Base-by-base conservation (phyloP, 495 filamentous ascomycete species). In the Hypomontagnella monticulosa region DNA sequence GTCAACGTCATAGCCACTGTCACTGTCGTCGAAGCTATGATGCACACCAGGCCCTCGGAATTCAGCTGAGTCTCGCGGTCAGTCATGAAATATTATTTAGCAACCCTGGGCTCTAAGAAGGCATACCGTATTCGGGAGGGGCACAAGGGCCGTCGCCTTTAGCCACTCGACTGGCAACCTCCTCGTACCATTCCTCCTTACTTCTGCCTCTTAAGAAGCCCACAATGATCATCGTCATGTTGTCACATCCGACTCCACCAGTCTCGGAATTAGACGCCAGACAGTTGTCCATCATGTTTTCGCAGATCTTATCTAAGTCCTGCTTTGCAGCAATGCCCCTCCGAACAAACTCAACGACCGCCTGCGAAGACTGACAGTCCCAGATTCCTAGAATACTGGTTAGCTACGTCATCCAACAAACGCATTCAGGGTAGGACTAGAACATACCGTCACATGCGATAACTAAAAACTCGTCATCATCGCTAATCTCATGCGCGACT, bases 201-300 rank as follows among this genome's bases (percentile, higher is more conserved):
- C 86, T 93, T 83, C 89, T 89, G 74, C 94, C 95, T 66, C 88
- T 86, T 54, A 99, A 86, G 71, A 99, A 86, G 63, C 89, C 95
- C 73, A 99, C 82, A 66, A 99, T 81, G 69, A 89, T 84, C 91
- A 98, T 97, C 66, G 95, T 99, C 95, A 99, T 99, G 82, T 99
- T 99, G 79, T 99, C 95, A 79, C 95, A 99, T 62, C 95, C 95
- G 47, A 99, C 95, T 42, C 95, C 95, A 32, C 95, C 95, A 40
- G 95, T 98, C 78, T 99, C 96, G 69, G 93, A 95, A 83, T 95
- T 97, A 50, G 93, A 93, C 27, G 95, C 91, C 54, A 98, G 85
- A 75, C 95, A 99, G 79, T 98, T 99, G 81, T 98, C 93, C 95
- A 99, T 99, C 93, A 99, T 96, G 81, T 99, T 99, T 81, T 99